Base-by-base conservation (phyloP, 2,329 filamentous ascomycete genomes). In the Colletotrichum plurivorum region DNA sequence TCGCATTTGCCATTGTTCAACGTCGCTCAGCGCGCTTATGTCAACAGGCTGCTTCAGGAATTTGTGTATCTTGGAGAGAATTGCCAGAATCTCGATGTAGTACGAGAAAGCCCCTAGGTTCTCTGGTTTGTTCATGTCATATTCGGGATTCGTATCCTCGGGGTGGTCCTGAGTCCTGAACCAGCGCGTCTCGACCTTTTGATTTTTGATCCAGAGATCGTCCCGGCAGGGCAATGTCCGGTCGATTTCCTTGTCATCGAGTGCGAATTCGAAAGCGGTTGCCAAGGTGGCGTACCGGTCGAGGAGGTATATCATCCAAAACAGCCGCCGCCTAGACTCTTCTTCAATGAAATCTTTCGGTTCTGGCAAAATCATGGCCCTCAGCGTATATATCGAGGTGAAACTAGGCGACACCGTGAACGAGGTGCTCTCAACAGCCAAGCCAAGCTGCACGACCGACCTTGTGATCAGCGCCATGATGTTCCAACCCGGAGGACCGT, bases 221-320 rank as follows among this genome's bases (percentile, higher is more conserved):
- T 97, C 94, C 49, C 94, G 91, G 75, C 95, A 98, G 2, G 95
- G 95, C 8, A 98, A 83, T 57, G 90, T 93, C 25, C 95, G 89
- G 76, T 97, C 94, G 52, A 97, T 95, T 75, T 97, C 94, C 76
- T 92, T 93, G 75, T 97, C 94, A 73, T 95, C 92, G 18, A 98
- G 82, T 0, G 94, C 93, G 77, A 97, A 97, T 74, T 97, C 94
- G 73, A 97, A 97, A 0, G 95, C 94, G 0, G 95, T 97, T 0
- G 94, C 92, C 64, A 97, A 91, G 0, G 94, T 97, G 1, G 94
- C 94, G 76, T 97, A 97, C 57, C 95, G 88, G 77, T 98, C 95
- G 6, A 98, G 85, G 13, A 97, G 82, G 76, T 97, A 98, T 12
- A 97, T 91, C 90, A 97, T 95, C 95, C 95, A 98, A 79, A 98